Evolutionary conservation across 1,284 basidiomycete genomes (phyloP), one percentile per base, ranked within the genome.

Genomic region (Tilletia indica): DNA sequence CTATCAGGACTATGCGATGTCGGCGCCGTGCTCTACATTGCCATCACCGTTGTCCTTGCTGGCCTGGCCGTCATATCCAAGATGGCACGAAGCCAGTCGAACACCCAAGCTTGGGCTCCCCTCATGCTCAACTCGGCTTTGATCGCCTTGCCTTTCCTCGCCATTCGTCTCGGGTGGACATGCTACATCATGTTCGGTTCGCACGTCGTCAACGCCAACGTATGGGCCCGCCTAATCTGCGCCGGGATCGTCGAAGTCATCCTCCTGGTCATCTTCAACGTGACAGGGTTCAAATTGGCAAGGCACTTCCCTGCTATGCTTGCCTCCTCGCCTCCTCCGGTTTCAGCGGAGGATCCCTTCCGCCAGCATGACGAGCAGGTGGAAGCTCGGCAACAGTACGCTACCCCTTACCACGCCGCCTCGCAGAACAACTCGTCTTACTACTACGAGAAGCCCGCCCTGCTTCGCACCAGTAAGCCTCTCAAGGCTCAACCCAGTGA

Each of bases 11-110:
- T 72, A 42, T 19, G 70, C 12, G 70, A 70, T 6, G 51, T 73
- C 45, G 75, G 73, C 1, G 68, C 67, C 0, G 48, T 73, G 12
- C 67, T 76, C 16, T 74, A 74, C 67, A 47, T 76, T 31, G 63
- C 61, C 11, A 58, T 74, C 31, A 39, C 58, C 34, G 11, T 63
- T 11, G 42, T 34, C 25, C 25, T 73, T 1, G 9, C 68, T 6
- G 45, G 19, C 3, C 51, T 73, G 6, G n/a, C 56, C 2, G 4
- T 69, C 6, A 31, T 58, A 25, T 21, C 56, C 56, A 58, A 58
- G 25, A 3, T 69, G 31, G 67, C 67, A n/a, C 19, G 73, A 0
- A 31, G 19, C 21, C 31, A 42, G 9, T 66, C 39, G 2, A 19
- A 38, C n/a, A 12, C 21, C 6, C 34, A 42, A 4, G 31, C 34